Evolutionary conservation across 441 rosid species (phyloP), one percentile per base, ranked within the genome.

Genomic region (Aleurites moluccanus): DNA sequence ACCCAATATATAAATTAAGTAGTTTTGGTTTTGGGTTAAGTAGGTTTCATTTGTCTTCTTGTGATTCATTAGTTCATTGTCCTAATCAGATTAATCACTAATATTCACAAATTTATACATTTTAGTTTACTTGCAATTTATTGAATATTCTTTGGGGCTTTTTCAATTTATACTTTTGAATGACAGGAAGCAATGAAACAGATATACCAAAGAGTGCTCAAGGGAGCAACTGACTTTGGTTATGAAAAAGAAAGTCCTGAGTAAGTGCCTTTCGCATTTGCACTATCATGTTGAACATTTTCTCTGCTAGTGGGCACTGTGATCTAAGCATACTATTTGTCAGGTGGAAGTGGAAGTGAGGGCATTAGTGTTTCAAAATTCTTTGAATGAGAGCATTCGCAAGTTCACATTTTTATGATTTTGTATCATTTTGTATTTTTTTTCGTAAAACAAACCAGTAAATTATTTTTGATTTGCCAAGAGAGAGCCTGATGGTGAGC

Each of bases 161-260:
- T 55, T 79, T 67, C 59, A 15, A 69, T 47, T 75, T 64, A 5
- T 73, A 45, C 72, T 53, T 66, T 79, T 45, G 75, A 69, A 69
- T 82, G 79, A 80, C 88, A 96, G 99, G 98, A 96, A 80, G 97
- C 99, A 73, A 88, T 96, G 91, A 96, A 91, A 82, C 99, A 96
- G 82, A 91, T 88, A 71, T 96, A 91, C 80, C 93, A 91, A 69
- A 86, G 92, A 86, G 95, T 93, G 76, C 89, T 90, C 66, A 96
- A 93, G 87, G 97, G 97, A 64, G 98, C 99, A 59, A 83, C 72
- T 70, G 99, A 93, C 86, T 92, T 93, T 11, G 98, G 97, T 69
- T 96, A 92, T 82, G 95, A 87, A 74, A 96, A 92, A 82, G 99
- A 96, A 64, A 92, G 86, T 77, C 97, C 99, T 0, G 99, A 96